Base-by-base conservation (phyloP, 306 rosid genomes). In the Purshia tridentata region DNA sequence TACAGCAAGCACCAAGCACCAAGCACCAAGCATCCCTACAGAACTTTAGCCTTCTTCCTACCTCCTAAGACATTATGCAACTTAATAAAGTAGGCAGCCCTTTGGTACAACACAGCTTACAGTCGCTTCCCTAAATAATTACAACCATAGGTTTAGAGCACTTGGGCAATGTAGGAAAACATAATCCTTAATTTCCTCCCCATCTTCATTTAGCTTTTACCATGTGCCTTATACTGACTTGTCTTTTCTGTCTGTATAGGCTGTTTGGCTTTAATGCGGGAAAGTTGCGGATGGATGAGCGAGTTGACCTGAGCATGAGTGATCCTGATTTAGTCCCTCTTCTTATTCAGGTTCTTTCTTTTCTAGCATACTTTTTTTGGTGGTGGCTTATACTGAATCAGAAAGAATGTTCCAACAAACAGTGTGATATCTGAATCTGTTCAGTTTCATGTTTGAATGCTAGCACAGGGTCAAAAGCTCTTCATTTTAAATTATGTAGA, bases 291-390 rank as follows among this genome's bases (percentile, higher is more conserved):
- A 91, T 91, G 97, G 98, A 91, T 46, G 96, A 94, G 80, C 84
- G 89, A 74, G 76, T 91, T 37, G 83, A 74, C 80, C 92, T 94
- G 48, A 85, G 97, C 85, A 94, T 94, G 98, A 91, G 97, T 83
- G 98, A 91, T 82, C 90, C 87, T 49, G 98, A 94, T 87, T 84
- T 94, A 69, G 92, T 91, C 84, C 97, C 97, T 78, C 97, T 94
- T 67, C 76, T 94, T 55, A 71, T 94, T 76, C 99, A 91, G 97
- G 98, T 94, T 76, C 60, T 55, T 74, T 45, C 62, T 70, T 65
- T 59, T 10, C 37, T 19, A 35, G 42, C 5, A 61, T 15, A 19
- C 35, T 16, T 67, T 29, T 42, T 67, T 73, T 67, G 45, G 22
- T 23, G 72, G 10, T 76, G 56, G 4, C 65, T 53, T 54, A 56